phyloP scores from a whole-genome alignment of 495 filamentous ascomycete genomes.

The Aspergillus heteromorphus region DNA sequence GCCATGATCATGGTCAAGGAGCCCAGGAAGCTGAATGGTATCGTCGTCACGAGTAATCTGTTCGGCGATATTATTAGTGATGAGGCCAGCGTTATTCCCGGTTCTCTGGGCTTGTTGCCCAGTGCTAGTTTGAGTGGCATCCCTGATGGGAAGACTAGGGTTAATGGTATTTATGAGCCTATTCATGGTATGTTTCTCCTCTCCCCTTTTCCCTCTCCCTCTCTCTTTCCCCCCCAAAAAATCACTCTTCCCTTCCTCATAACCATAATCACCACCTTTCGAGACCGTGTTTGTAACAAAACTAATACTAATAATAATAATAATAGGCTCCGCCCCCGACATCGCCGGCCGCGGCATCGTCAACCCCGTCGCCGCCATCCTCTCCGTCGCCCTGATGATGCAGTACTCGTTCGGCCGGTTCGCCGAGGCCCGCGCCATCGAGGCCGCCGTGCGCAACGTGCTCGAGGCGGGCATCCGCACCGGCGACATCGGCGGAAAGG shows the following conservation, averaged over 20 bases:
- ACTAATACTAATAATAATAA: too few species aligned
- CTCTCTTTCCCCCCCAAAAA: neutral
- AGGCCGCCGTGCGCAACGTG: constrained; percentile 48
- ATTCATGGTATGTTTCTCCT: constrained; percentile 70
- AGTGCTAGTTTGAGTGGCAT: constrained; percentile 83
- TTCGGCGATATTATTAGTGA: constrained; percentile 97
- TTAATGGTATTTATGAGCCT: constrained; percentile 87
- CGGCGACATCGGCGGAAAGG: constrained; percentile 50
- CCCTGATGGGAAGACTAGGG: constrained; percentile 60
- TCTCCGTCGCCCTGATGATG: constrained; percentile 53
- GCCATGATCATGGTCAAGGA: constrained; percentile 98
- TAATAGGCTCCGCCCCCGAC: constrained; percentile 42
- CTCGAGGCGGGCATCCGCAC: constrained; percentile 49
- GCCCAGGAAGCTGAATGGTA: constrained; percentile 82
- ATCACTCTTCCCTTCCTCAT: neutral
- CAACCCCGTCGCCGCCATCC: constrained; percentile 56
- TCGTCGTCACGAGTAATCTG: constrained; percentile 89
- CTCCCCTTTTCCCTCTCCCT: neutral
- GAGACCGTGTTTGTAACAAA: too few species aligned
- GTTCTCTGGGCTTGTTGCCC: constrained; percentile 82
- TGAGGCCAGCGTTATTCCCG: constrained; percentile 94
- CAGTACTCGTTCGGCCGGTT: constrained; percentile 48
- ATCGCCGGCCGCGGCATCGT: constrained; percentile 88
- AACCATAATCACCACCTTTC: too few species aligned
- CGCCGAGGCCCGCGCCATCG: constrained; percentile 47